Percentiles rank a stretch among this genome's conserved stretches.
Evolutionary conservation across 2,329 filamentous ascomycete species (phyloP).

Genomic region (Corynespora cassiicola): DNA sequence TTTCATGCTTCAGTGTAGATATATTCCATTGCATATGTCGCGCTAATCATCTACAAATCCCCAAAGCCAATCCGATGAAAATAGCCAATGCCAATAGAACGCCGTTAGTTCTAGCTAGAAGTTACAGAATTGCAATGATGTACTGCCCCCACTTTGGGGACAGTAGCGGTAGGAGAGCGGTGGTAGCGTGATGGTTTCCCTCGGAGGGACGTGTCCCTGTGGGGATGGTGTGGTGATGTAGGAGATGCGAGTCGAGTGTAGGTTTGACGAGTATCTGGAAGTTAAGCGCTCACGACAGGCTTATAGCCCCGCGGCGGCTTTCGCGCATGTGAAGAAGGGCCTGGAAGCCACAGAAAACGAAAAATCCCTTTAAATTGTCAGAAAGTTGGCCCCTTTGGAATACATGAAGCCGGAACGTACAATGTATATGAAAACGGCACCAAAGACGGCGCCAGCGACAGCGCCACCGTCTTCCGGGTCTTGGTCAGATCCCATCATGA

Average conservation of each 20-base stretch:
- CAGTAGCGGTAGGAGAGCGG: too few species aligned
- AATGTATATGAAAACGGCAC: slow-evolving; percentile 84
- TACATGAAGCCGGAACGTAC: slow-evolving; percentile 63
- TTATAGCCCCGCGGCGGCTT: slow-evolving; percentile 82
- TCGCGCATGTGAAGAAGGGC: slow-evolving; percentile 85
- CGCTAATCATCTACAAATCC: too few species aligned
- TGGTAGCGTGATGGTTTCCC: too few species aligned
- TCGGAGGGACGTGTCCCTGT: too few species aligned
- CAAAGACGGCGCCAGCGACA: slow-evolving; percentile 85
- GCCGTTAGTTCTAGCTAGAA: too few species aligned
- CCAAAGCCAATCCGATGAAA: too few species aligned
- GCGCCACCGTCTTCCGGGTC: slow-evolving; percentile 74
- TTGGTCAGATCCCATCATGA: slow-evolving; percentile 77
- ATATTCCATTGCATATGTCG: too few species aligned
- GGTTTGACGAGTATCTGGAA: not conserved
- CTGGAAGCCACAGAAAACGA: slow-evolving; percentile 90
- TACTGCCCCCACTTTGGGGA: too few species aligned
- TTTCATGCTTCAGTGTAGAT: too few species aligned
- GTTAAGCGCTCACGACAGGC: slow-evolving; percentile 62
- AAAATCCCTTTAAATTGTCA: slow-evolving; percentile 76
- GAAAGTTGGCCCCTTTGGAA: too few species aligned
- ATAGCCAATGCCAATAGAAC: too few species aligned
- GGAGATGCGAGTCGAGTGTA: not conserved
- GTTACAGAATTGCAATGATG: too few species aligned
- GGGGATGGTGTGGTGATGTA: not conserved